Evolutionary conservation across 2,329 filamentous ascomycete genomes (phyloP).

Genomic region (Raffaelea deltoideospora): DNA sequence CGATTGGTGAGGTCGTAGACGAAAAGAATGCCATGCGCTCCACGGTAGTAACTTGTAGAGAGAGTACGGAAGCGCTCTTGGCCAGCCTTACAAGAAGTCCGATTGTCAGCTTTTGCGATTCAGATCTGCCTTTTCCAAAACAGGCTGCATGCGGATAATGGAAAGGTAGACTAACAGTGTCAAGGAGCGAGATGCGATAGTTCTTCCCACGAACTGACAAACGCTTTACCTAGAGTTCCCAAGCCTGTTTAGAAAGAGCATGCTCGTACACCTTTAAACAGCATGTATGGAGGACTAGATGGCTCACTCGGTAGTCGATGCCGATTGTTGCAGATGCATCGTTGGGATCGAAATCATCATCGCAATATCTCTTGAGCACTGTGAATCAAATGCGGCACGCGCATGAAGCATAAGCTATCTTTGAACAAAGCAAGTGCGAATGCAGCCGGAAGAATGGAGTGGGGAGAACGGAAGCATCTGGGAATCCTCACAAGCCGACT

Average conservation of each 20-base stretch:
- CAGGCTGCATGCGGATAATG: neutral
- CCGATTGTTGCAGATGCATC: conserved; percentile 39
- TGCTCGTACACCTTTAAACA: too few relatives aligned
- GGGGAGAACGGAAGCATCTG: neutral
- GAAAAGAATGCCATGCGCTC: conserved; percentile 31
- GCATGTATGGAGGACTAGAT: neutral
- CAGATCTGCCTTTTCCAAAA: too few relatives aligned
- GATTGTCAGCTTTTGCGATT: neutral
- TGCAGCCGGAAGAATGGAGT: too few relatives aligned
- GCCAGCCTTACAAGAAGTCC: conserved; percentile 18
- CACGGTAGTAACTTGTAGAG: conserved; percentile 34
- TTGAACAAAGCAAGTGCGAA: neutral
- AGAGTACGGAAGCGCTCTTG: conserved; percentile 34
- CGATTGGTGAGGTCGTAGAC: conserved; percentile 34
- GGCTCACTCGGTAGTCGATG: conserved; percentile 37
- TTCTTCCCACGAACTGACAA: conserved; percentile 34
- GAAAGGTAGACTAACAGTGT: conserved; percentile 22
- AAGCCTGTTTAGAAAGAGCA: neutral
- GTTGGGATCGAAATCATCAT: conserved; percentile 41
- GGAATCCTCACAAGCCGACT: conserved; percentile 31
- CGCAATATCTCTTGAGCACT: conserved; percentile 40
- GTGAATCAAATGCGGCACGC: neutral
- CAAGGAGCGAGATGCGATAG: conserved; percentile 37
- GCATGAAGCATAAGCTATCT: neutral
- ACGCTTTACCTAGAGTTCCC: conserved; percentile 28